Evolutionary conservation across 108 stramenopile genomes (phyloP).

Genomic region (Pseudonitzschia multistriata): DNA sequence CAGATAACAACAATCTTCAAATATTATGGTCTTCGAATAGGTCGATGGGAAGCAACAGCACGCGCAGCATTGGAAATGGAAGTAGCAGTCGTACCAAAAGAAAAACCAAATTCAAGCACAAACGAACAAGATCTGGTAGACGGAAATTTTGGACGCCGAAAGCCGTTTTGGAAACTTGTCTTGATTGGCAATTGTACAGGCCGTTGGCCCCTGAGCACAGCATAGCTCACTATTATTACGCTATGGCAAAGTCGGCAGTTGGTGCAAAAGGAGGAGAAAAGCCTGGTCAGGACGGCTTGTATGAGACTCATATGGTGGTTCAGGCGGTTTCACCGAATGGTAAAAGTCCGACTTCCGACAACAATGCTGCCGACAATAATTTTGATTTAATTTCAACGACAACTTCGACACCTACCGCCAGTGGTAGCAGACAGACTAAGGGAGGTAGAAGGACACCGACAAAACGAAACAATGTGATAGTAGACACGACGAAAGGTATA

Average conservation of each 20-base stretch:
- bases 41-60: constrained; percentile 5
- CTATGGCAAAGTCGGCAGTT: constrained; percentile 52
- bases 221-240: constrained; percentile 52
- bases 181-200: constrained; percentile 59
- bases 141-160: constrained; percentile 43
- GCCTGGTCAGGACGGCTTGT: constrained; percentile 71
- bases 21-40: constrained; percentile 20
- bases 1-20: constrained; percentile 13
- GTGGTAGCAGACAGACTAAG: background rate
- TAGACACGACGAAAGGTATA: constrained; percentile 70
- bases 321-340: constrained; percentile 44
- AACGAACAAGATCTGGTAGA: background rate
- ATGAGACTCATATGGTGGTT: constrained; percentile 60
- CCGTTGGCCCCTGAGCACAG: constrained; percentile 61
- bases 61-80: constrained; percentile 11
- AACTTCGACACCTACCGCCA: background rate
- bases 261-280: constrained; percentile 41
- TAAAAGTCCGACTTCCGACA: background rate
- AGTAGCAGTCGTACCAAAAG: background rate
- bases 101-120: background rate
- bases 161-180: constrained; percentile 37
- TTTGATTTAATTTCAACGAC: background rate
- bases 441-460: constrained; percentile 1
- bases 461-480: constrained; percentile 37
- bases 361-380: background rate